Percentiles rank a stretch among this genome's conserved stretches.
Evolutionary conservation across 2,329 filamentous ascomycete genomes (phyloP).

Genomic region (Berkeleyomyces basicola): DNA sequence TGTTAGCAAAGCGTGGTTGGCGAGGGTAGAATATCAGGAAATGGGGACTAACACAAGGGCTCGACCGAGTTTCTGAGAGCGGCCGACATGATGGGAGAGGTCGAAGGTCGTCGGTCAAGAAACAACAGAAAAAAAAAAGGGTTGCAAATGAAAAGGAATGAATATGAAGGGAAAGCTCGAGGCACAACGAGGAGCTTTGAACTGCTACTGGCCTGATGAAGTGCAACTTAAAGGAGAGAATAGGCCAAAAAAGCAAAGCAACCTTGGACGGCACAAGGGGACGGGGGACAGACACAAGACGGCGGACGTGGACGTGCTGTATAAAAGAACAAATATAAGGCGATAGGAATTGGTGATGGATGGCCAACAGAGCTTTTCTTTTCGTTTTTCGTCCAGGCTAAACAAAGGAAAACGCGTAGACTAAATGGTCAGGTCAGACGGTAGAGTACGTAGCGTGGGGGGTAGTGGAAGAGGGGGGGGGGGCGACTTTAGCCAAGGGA

Average conservation of each 20-base stretch:
- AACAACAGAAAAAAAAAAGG: neutral
- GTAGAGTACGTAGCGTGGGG: neutral
- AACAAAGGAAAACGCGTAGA: neutral
- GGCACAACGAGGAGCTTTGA: neutral
- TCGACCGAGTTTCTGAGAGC: conserved; percentile 8
- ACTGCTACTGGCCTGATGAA: neutral
- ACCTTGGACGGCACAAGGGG: neutral
- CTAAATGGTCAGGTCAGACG: neutral
- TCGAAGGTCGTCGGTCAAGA: neutral
- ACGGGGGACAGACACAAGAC: neutral
- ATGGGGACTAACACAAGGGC: conserved; percentile 8
- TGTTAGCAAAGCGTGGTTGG: neutral
- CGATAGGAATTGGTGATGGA: neutral
- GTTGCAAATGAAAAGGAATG: neutral
- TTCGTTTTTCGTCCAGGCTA: neutral
- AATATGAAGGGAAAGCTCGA: conserved; percentile 1
- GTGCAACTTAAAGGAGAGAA: neutral
- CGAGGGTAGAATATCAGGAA: neutral
- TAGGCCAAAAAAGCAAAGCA: neutral
- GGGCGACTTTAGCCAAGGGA: neutral
- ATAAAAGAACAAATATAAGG: neutral
- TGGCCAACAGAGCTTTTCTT: neutral
- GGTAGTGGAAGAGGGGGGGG: neutral
- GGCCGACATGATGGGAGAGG: conserved; percentile 4
- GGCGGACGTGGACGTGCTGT: neutral